Evolutionary conservation across 129 eudicot species (phyloP).

Genomic region (Flaveria trinervia): DNA sequence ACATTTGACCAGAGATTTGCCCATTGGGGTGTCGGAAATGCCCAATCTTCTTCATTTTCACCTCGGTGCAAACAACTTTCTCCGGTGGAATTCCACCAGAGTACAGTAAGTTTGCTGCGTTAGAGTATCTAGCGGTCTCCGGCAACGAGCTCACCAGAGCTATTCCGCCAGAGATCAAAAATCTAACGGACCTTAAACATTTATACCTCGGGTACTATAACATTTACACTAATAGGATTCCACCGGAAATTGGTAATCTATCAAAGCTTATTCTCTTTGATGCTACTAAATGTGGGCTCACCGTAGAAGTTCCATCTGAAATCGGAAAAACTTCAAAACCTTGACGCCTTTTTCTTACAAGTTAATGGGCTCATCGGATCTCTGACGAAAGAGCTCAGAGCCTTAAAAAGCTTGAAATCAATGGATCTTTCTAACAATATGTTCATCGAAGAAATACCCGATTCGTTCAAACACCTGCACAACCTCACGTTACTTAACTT

Average conservation of each 20-base stretch:
- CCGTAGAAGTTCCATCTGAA: constrained; percentile 72
- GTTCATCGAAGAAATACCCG: constrained; percentile 73
- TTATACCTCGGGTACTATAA: no score
- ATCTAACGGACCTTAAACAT: no score
- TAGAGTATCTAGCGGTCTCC: constrained; percentile 85
- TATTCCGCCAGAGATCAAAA: constrained; percentile 64
- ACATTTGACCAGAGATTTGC: constrained; percentile 68
- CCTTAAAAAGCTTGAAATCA: constrained; percentile 57
- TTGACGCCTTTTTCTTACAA: constrained; percentile 79
- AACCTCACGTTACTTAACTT: constrained; percentile 71
- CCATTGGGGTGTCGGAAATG: constrained; percentile 40
- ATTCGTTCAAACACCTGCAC: constrained; percentile 39
- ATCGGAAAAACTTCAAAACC: constrained; percentile 58
- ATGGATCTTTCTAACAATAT: constrained; percentile 85
- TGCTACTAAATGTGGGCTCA: constrained; percentile 79
- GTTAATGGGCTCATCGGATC: constrained; percentile 65
- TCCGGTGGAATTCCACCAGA: constrained; percentile 62
- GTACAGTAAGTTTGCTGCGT: constrained; percentile 46
- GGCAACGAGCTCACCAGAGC: constrained; percentile 78
- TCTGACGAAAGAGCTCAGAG: constrained; percentile 58
- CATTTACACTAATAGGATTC: no score
- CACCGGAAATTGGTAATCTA: no score
- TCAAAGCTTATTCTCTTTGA: constrained; percentile 61
- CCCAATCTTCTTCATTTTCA: constrained; percentile 67
- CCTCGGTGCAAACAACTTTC: constrained; percentile 77